phyloP scores from a whole-genome alignment of 2,329 filamentous ascomycete genomes.

The Stachybotrys echinatus region DNA sequence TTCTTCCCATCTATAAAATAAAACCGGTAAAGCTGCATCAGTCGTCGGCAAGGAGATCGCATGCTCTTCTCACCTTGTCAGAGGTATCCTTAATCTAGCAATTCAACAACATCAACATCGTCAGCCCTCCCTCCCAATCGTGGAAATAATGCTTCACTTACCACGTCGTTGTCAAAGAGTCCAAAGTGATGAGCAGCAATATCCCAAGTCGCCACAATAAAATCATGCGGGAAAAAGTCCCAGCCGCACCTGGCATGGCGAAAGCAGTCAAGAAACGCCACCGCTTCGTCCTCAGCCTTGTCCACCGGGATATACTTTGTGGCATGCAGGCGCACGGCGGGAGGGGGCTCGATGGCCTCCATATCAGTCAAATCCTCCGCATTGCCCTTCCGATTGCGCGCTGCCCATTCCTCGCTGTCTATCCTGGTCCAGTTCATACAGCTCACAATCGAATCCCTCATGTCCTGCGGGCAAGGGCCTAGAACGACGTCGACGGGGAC shows the following conservation, averaged over 20 bases:
- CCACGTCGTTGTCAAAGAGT: constrained; percentile 1
- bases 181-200: constrained; percentile 1
- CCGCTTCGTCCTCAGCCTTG: neutral
- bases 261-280: neutral
- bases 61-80: constrained; percentile 1
- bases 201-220: constrained; percentile 1
- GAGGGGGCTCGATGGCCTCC: neutral
- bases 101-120: too few species aligned
- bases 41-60: neutral
- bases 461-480: neutral
- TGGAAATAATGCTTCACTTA: neutral
- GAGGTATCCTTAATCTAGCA: neutral
- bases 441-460: neutral
- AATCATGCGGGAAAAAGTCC: constrained; percentile 1
- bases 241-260: neutral
- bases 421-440: neutral
- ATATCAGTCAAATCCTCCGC: neutral
- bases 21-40: too few species aligned
- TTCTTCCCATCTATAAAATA: too few species aligned
- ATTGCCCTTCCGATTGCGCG: neutral
- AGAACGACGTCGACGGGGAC: neutral
- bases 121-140: too few species aligned
- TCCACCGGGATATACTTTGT: neutral
- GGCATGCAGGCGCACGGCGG: neutral
- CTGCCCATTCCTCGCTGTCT: neutral